phyloP scores from a whole-genome alignment of 2,329 filamentous ascomycete species.

The Fusarium sp. region DNA sequence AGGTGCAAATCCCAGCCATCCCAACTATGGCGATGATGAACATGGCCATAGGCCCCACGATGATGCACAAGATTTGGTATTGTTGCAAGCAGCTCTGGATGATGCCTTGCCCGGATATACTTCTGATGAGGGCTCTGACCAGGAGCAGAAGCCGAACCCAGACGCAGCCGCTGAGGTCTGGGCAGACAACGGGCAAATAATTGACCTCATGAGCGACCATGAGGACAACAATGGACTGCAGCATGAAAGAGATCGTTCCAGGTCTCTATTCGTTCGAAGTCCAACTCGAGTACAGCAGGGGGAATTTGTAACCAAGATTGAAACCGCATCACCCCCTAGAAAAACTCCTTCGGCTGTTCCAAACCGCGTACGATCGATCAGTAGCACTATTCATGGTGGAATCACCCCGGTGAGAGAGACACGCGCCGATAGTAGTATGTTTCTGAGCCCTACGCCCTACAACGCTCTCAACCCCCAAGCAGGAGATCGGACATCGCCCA shows the following conservation, averaged over 20 bases:
- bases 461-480: background rate
- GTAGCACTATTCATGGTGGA: background rate
- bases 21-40: background rate
- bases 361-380: background rate
- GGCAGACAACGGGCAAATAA: background rate
- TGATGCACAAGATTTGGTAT: no score
- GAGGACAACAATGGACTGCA: background rate
- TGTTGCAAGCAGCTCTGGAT: background rate
- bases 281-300: background rate
- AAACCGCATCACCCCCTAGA: background rate
- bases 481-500: background rate
- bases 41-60: background rate
- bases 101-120: background rate
- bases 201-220: constrained; percentile 19
- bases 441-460: constrained; percentile 29
- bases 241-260: background rate
- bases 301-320: constrained; percentile 14
- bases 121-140: background rate
- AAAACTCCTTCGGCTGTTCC: no score
- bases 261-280: constrained; percentile 24
- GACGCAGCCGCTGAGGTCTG: background rate
- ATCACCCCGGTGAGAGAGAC: constrained; percentile 3
- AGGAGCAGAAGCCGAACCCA: background rate
- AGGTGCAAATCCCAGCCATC: background rate
- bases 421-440: constrained; percentile 35